Percentiles rank a stretch among this genome's conserved stretches.
Conservation (phyloP, 2,329 filamentous ascomycete genomes). For the Talaromyces sp. region DNA sequence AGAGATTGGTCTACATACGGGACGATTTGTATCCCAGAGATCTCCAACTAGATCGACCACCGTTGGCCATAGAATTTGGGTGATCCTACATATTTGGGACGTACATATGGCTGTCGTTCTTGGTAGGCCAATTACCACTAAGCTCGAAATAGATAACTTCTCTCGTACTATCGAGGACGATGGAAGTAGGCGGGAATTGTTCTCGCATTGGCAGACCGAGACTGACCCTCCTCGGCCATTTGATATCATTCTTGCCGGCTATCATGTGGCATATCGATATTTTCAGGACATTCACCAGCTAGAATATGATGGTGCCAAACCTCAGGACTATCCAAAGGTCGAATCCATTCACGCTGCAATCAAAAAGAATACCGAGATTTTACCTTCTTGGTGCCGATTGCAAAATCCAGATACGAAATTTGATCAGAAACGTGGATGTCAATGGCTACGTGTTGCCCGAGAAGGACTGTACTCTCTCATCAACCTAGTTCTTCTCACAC, state of each 20-base stretch:
- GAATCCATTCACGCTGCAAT: slow-evolving; percentile 12
- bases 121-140: slow-evolving; percentile 14
- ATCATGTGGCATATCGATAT: slow-evolving; percentile 9
- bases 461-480: slow-evolving; percentile 14
- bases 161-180: slow-evolving; percentile 9
- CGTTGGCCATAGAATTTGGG: slow-evolving; percentile 13
- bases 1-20: slow-evolving; percentile 17
- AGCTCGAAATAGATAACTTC: slow-evolving; percentile 12
- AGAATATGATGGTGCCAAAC: not conserved
- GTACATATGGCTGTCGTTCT: slow-evolving; percentile 18
- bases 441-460: slow-evolving; percentile 15
- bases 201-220: slow-evolving; percentile 12
- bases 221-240: slow-evolving; percentile 6
- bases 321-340: slow-evolving; percentile 8
- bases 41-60: not conserved
- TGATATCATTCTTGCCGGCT: slow-evolving; percentile 9
- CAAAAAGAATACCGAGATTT: slow-evolving; percentile 5
- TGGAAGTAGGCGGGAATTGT: not conserved
- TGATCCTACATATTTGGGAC: slow-evolving; percentile 18
- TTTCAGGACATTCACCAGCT: slow-evolving; percentile 5
- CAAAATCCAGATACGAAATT: slow-evolving; percentile 14
- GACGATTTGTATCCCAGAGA: not conserved
- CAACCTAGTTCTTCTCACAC: slow-evolving; percentile 15
- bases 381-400: slow-evolving; percentile 16
- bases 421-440: slow-evolving; percentile 10